A percentile compares a stretch with the other conserved stretches of the same genome.
These are phyloP conservation scores for Colletotrichum higginsianum DNA, from an alignment of 2,329 filamentous ascomycete genomes.

Conservation along the genomic window DNA sequence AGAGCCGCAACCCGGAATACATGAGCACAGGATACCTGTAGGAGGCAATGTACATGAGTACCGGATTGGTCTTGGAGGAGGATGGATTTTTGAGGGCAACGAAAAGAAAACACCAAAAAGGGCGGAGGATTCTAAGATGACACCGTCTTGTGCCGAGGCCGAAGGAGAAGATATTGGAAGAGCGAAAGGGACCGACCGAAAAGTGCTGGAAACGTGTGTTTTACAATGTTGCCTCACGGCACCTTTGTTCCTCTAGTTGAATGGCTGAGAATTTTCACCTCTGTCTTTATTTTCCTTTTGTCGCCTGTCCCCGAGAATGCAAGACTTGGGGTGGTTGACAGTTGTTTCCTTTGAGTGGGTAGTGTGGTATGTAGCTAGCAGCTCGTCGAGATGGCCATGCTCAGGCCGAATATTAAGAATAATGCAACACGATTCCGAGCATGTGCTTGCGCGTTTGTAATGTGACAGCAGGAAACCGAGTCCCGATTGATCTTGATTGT, in stretches of 20 bases:
- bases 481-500: background rate
- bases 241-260: slow-evolving; percentile 47
- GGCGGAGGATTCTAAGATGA: slow-evolving; percentile 1
- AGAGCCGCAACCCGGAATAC: slow-evolving; percentile 30
- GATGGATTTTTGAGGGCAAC: background rate
- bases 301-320: slow-evolving; percentile 2
- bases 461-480: rapidly evolving
- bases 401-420: slow-evolving; percentile 33
- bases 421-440: background rate
- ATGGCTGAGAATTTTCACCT: slow-evolving; percentile 2
- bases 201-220: slow-evolving; percentile 39
- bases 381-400: slow-evolving; percentile 20
- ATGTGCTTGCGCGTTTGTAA: background rate
- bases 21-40: slow-evolving; percentile 24
- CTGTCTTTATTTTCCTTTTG: slow-evolving; percentile 38
- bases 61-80: background rate
- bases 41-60: slow-evolving; percentile 28
- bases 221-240: slow-evolving; percentile 52
- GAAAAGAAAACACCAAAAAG: slow-evolving; percentile 21
- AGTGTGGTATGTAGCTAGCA: slow-evolving; percentile 28
- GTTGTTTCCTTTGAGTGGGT: background rate
- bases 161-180: background rate
- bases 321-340: background rate
- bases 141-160: slow-evolving; percentile 9
- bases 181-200: slow-evolving; percentile 18